These are phyloP conservation scores for Vitis amurensis DNA, from an alignment of 164 flowering plant species.

Conservation along the genomic window DNA sequence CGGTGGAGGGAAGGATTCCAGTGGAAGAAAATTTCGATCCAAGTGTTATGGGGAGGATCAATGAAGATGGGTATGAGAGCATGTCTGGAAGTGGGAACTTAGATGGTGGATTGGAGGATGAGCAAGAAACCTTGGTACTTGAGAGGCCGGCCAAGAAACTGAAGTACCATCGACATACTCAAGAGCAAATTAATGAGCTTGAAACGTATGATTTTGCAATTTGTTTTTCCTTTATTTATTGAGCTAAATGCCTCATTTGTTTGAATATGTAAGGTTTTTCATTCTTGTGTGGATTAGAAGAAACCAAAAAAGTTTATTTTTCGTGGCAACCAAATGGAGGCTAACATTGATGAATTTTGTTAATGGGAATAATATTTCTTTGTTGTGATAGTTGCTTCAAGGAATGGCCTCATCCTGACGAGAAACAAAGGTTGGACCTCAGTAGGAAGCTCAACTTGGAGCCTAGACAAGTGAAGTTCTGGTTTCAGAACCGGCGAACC, in stretches of 20 bases:
- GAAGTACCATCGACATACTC: slow-evolving; percentile 61
- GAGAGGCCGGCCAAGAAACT: slow-evolving; percentile 30
- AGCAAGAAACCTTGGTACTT: slow-evolving; percentile 18
- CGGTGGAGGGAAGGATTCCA: slow-evolving; percentile 26
- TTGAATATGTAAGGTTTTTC: neutral
- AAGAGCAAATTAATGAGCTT: slow-evolving; percentile 61
- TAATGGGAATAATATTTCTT: neutral
- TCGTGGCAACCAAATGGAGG: neutral
- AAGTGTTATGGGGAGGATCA: slow-evolving; percentile 21
- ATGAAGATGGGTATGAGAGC: slow-evolving; percentile 44
- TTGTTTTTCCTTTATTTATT: neutral
- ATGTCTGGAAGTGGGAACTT: slow-evolving; percentile 48
- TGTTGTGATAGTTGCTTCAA: slow-evolving; percentile 44
- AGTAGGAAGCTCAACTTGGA: slow-evolving; percentile 48
- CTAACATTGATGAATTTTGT: neutral
- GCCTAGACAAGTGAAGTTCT: slow-evolving; percentile 60
- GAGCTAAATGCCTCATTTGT: neutral
- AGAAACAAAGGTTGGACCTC: slow-evolving; percentile 51
- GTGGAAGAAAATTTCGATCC: slow-evolving; percentile 27
- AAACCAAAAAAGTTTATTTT: neutral
- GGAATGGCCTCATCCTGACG: slow-evolving; percentile 69
- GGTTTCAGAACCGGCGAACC: slow-evolving; percentile 75
- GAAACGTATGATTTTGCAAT: slow-evolving; percentile 35
- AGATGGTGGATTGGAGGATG: slow-evolving; percentile 48
- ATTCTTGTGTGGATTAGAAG: too few species aligned